A percentile compares a stretch with the other conserved stretches of the same genome.
phyloP scores from a whole-genome alignment of 2,329 filamentous ascomycete genomes.

The Berkeleyomyces rouxiae region DNA sequence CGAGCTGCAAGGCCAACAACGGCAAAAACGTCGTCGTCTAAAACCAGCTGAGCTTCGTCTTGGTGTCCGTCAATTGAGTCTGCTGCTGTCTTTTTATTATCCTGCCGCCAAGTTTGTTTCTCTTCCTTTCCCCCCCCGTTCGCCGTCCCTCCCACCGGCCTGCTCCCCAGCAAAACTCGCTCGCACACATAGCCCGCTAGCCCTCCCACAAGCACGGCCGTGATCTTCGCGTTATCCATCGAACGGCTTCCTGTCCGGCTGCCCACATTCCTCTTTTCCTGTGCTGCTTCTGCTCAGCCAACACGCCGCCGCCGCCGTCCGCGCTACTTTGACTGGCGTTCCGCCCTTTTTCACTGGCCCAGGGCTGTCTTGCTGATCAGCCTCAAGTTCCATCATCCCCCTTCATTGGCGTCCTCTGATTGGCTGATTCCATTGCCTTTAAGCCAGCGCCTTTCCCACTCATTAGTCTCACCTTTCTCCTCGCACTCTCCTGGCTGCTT shows the following conservation, averaged over 20 bases:
- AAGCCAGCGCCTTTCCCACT: background rate
- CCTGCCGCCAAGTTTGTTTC: too few species aligned
- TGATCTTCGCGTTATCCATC: background rate
- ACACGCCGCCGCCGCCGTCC: background rate
- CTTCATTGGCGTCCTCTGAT: background rate
- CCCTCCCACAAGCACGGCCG: background rate
- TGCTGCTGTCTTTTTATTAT: too few species aligned
- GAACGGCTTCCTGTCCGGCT: background rate
- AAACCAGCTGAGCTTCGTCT: too few species aligned
- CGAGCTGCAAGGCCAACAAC: background rate
- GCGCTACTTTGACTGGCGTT: background rate
- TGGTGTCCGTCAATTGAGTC: too few species aligned
- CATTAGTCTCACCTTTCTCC: background rate
- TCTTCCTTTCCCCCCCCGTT: too few species aligned
- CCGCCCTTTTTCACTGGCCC: background rate
- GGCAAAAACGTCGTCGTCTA: background rate
- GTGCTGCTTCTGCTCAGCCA: background rate
- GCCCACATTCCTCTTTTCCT: background rate
- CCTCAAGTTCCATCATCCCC: background rate
- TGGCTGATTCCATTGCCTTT: background rate
- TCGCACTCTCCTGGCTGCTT: background rate
- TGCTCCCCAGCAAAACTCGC: background rate
- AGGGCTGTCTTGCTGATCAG: background rate
- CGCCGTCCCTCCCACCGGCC: too few species aligned
- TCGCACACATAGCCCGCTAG: background rate